These are phyloP conservation scores for Pleurozium schreberi DNA, from an alignment of 225 moss, liverwort and hornwort genomes.

Conservation along the genomic window DNA sequence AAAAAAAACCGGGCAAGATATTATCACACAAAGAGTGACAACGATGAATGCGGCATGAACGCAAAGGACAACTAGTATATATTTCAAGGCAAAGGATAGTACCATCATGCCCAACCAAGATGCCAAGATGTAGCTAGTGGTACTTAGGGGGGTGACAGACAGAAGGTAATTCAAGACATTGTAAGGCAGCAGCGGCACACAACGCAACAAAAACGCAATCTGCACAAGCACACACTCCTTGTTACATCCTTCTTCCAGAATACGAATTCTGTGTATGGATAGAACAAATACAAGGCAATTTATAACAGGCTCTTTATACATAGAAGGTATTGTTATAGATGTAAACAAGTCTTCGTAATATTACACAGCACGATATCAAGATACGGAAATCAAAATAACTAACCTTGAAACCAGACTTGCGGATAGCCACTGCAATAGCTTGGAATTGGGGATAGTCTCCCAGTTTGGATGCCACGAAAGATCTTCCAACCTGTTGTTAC, in stretches of 20 bases:
- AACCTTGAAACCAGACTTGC: conserved; percentile 81
- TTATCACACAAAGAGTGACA: background rate
- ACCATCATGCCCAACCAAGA: conserved; percentile 95
- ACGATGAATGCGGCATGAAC: background rate
- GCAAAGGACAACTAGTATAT: background rate
- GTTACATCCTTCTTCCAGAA: background rate
- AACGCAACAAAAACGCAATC: conserved; percentile 68
- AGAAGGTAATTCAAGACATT: conserved; percentile 76
- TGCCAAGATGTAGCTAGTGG: conserved; percentile 46
- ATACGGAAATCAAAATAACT: background rate
- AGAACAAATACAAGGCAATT: background rate
- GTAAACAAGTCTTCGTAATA: background rate
- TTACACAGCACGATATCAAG: background rate
- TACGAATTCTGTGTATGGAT: background rate
- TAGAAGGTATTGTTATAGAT: background rate
- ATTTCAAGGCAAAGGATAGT: background rate
- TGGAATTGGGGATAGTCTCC: conserved; percentile 75
- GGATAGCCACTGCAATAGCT: conserved; percentile 60
- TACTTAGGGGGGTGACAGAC: conserved; percentile 71
- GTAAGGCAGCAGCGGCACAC: conserved; percentile 75
- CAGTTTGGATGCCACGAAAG: conserved; percentile 65
- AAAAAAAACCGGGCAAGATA: background rate
- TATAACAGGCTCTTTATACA: background rate
- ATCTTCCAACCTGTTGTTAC: conserved; percentile 54
- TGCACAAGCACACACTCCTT: conserved; percentile 3